Percentiles rank a stretch among this genome's conserved stretches.
phyloP scores from a whole-genome alignment of 2,329 filamentous ascomycete genomes.

The Westerdykella sp. region DNA sequence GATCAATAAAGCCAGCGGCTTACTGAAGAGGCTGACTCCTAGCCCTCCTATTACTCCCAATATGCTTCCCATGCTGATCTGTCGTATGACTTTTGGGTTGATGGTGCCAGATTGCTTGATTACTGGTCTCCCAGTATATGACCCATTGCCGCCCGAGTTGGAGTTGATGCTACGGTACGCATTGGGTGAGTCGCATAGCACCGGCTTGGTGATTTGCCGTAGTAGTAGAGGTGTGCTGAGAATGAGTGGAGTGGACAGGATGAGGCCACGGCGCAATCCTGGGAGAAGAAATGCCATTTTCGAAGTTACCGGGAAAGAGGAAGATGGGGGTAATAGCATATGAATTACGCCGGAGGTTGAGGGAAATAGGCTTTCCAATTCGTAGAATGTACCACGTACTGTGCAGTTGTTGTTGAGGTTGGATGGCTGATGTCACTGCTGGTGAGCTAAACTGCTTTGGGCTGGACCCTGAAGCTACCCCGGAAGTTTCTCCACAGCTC shows the following conservation, averaged over 20 bases:
- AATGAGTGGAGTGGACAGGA: conserved; percentile 33
- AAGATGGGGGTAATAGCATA: no score
- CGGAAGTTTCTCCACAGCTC: not conserved
- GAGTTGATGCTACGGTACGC: conserved; percentile 36
- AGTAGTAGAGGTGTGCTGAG: conserved; percentile 29
- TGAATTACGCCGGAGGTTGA: no score
- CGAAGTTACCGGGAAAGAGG: not conserved
- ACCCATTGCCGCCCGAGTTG: conserved; percentile 29
- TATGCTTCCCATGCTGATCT: conserved; percentile 45
- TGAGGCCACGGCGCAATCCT: conserved; percentile 34
- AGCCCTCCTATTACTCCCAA: conserved; percentile 49
- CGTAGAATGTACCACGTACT: no score
- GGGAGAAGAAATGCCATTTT: conserved; percentile 39
- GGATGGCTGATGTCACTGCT: no score
- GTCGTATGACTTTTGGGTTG: conserved; percentile 39
- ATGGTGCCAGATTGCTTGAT: conserved; percentile 33
- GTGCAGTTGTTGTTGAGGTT: no score
- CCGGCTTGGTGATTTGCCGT: conserved; percentile 20
- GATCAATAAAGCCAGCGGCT: conserved; percentile 60
- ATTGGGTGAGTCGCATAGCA: conserved; percentile 35
- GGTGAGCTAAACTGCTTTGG: no score
- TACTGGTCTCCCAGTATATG: conserved; percentile 36
- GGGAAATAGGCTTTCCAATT: no score
- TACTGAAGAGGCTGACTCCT: conserved; percentile 63
- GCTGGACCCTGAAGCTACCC: not conserved